These are phyloP conservation scores for Mesotaenium endlicherianum DNA, from an alignment of 139 green algal species.

Conservation along the genomic window DNA sequence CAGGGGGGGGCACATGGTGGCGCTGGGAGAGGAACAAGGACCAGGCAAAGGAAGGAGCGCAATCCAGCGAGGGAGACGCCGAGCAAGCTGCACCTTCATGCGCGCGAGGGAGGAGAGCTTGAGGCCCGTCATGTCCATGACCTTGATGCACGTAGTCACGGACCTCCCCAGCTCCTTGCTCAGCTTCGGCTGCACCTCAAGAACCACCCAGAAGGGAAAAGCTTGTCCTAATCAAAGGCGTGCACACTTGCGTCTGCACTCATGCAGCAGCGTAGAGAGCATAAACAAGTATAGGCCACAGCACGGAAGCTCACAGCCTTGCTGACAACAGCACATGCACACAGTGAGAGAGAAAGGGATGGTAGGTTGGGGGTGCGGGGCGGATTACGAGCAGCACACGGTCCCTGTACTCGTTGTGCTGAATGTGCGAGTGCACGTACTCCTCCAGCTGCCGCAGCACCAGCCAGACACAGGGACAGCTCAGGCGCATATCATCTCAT, in stretches of 20 bases:
- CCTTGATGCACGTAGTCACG: constrained; percentile 18
- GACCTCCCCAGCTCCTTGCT: background rate
- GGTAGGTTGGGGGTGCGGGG: background rate
- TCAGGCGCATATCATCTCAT: background rate
- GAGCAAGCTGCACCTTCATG: constrained; percentile 34
- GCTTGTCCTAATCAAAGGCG: too few relatives aligned
- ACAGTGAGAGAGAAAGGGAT: background rate
- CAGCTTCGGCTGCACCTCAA: constrained; percentile 6
- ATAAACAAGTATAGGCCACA: too few relatives aligned
- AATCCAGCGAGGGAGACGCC: too few relatives aligned
- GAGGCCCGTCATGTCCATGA: constrained; percentile 33
- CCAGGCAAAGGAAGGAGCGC: too few relatives aligned
- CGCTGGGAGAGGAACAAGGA: too few relatives aligned
- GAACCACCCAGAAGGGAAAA: too few relatives aligned
- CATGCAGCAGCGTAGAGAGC: too few relatives aligned
- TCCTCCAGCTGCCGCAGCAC: constrained; percentile 26
- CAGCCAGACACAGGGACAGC: background rate
- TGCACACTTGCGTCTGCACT: too few relatives aligned
- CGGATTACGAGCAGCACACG: constrained; percentile 33
- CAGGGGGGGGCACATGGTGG: too few relatives aligned
- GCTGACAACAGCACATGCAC: too few relatives aligned
- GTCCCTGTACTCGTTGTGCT: constrained; percentile 43
- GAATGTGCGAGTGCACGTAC: constrained; percentile 33
- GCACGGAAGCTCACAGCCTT: too few relatives aligned
- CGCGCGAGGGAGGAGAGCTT: constrained; percentile 1